phyloP scores from a whole-genome alignment of 73 alveolate species.

The Paramecium octaurelia region DNA sequence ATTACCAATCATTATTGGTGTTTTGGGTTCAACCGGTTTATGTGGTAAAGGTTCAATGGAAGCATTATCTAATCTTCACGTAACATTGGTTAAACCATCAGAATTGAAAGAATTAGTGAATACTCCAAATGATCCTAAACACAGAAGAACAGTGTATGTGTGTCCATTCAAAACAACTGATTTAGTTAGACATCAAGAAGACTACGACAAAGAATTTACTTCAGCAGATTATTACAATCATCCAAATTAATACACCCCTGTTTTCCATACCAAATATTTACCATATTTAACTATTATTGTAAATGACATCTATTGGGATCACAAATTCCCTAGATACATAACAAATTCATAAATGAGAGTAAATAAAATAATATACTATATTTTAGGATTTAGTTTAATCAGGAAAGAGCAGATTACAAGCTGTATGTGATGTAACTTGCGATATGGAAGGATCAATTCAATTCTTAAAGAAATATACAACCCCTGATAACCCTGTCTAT shows the following conservation, averaged over 20 bases:
- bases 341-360: slow-evolving; percentile 61
- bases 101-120: slow-evolving; percentile 61
- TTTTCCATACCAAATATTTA: slow-evolving; percentile 67
- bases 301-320: slow-evolving; percentile 85
- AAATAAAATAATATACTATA: not conserved
- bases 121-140: slow-evolving; percentile 54
- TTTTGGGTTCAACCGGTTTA: slow-evolving; percentile 78
- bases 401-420: slow-evolving; percentile 70
- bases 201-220: slow-evolving; percentile 65
- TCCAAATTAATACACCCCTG: slow-evolving; percentile 73
- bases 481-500: slow-evolving; percentile 82
- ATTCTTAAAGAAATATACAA: slow-evolving; percentile 73
- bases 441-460: slow-evolving; percentile 86
- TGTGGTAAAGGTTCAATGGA: slow-evolving; percentile 86
- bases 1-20: slow-evolving; percentile 78
- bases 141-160: slow-evolving; percentile 62
- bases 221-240: slow-evolving; percentile 76
- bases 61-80: slow-evolving; percentile 74
- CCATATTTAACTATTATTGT: slow-evolving; percentile 71
- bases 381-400: slow-evolving; percentile 55
- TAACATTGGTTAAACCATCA: slow-evolving; percentile 74
- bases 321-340: slow-evolving; percentile 78
- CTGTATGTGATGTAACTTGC: slow-evolving; percentile 89
- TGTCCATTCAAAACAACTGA: slow-evolving; percentile 68
- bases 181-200: slow-evolving; percentile 71